These are phyloP conservation scores for Wickerhamomyces strasburgensis DNA, from an alignment of 805 yeast genomes.

Conservation along the genomic window DNA sequence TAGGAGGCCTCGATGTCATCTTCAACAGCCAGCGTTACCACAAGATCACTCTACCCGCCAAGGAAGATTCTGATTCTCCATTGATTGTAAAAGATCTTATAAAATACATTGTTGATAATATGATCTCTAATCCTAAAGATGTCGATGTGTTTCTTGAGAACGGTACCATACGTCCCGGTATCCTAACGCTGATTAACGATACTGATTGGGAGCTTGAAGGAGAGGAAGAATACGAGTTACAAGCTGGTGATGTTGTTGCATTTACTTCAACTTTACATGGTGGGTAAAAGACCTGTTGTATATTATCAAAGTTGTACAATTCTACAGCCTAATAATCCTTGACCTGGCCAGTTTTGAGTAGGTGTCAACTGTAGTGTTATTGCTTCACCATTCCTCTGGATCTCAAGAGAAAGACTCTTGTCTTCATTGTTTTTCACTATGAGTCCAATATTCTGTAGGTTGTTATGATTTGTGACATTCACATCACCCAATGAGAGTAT, in stretches of 20 bases:
- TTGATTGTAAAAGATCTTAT: constrained; percentile 46
- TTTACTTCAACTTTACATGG: constrained; percentile 95
- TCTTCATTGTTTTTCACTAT: constrained; percentile 38
- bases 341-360: constrained; percentile 21
- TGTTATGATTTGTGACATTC: constrained; percentile 51
- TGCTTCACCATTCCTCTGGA: constrained; percentile 2
- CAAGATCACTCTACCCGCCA: constrained; percentile 42
- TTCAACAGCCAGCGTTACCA: constrained; percentile 57
- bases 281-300: constrained; percentile 72
- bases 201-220: constrained; percentile 97
- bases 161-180: constrained; percentile 84
- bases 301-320: constrained; percentile 24
- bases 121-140: constrained; percentile 59
- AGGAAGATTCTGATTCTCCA: constrained; percentile 29
- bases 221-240: constrained; percentile 73
- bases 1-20: constrained; percentile 81
- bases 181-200: constrained; percentile 84
- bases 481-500: constrained; percentile 42
- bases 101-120: constrained; percentile 43
- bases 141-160: constrained; percentile 75
- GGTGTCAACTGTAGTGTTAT: constrained; percentile 8
- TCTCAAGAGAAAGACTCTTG: constrained; percentile 18
- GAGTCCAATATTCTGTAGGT: constrained; percentile 39
- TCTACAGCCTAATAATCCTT: constrained; percentile 27
- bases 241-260: constrained; percentile 70